Evolutionary conservation across 2,329 filamentous ascomycete species (phyloP), one percentile per base, ranked within the genome.

Genomic region (Beauveria rudraprayagi): DNA sequence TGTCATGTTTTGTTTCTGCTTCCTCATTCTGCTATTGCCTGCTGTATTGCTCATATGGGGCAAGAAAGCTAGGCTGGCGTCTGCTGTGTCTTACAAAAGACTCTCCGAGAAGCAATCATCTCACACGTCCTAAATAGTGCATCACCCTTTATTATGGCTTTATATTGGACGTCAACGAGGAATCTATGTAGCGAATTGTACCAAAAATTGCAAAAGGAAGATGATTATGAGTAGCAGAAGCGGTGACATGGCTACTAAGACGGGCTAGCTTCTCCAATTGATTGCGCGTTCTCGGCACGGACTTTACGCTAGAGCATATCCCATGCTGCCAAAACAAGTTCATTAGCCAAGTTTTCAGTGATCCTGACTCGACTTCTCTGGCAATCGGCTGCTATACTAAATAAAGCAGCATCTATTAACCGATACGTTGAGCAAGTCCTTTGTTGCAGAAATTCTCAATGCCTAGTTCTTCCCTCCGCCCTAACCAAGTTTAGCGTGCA

Each of bases 41-140:
- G 30, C 65, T 2, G 63, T 63, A 0, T 50, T 68, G 24, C 51
- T 65, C 10, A 65, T 67, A 14, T 68, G 67, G 67, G 66, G 67
- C 4, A 69, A 68, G 51, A 61, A 40, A 28, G 53, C 58, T 3
- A 56, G 62, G 40, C 46, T 43, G 4, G 37, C 34, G n/a, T 47
- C 54, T 22, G 54, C 54, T 3, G 37, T 1, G 8, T 26, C 37
- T 6, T 55, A 55, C 16, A 55, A 44, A 6, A 43, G 6, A 19
- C 37, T 55, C 6, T 40, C 52, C 2, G 37, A 44, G 22, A 37
- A 11, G 14, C 52, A 55, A n/a, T 26, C 8, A 28, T n/a, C 19
- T n/a, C 34, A 22, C 5, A 11, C 16, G 5, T 37, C 22, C 3
- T 55, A 22, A 22, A 22, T 22, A 28, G 34, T 16, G 34, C 11